Conservation (phyloP, 441 rosid species). For the Erodium moschatum region DNA sequence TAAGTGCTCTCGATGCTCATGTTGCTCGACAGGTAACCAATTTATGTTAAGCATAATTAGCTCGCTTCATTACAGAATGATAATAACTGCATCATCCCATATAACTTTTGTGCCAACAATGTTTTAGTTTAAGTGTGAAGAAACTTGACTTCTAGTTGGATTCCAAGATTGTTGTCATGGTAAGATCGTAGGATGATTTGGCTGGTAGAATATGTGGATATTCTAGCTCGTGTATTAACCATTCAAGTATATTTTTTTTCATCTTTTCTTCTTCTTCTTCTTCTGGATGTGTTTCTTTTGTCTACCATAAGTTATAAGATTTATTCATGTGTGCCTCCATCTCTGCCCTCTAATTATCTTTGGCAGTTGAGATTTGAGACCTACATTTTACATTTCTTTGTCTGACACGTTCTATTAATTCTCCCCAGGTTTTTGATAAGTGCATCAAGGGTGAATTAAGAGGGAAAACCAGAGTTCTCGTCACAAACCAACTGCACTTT, state of each 20-base stretch:
- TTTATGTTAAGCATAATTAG: not conserved
- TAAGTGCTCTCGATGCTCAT: constrained; percentile 92
- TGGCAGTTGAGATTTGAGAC: constrained; percentile 8
- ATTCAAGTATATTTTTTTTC: not conserved
- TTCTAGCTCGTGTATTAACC: not conserved
- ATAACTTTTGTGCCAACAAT: not conserved
- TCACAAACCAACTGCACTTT: constrained; percentile 91
- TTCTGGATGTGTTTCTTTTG: not conserved
- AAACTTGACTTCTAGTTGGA: constrained; percentile 6
- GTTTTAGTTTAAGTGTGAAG: not conserved
- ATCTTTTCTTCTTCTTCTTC: constrained; percentile 2
- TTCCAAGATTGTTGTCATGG: not conserved
- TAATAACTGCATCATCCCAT: not conserved
- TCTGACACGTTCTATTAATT: constrained; percentile 22
- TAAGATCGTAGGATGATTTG: constrained; percentile 6
- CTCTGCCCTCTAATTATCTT: not conserved
- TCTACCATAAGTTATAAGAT: not conserved
- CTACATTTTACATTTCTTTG: constrained; percentile 11
- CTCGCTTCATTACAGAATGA: not conserved
- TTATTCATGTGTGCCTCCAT: not conserved
- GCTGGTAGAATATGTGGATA: not conserved
- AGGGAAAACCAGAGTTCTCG: constrained; percentile 87
- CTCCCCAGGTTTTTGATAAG: constrained; percentile 72
- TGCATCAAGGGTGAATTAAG: constrained; percentile 74
- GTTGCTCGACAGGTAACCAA: constrained; percentile 76